A percentile compares a stretch with the other conserved stretches of the same genome.
These are phyloP conservation scores for Solidago caesia DNA, from an alignment of 129 eudicot genomes.

Conservation along the genomic window DNA sequence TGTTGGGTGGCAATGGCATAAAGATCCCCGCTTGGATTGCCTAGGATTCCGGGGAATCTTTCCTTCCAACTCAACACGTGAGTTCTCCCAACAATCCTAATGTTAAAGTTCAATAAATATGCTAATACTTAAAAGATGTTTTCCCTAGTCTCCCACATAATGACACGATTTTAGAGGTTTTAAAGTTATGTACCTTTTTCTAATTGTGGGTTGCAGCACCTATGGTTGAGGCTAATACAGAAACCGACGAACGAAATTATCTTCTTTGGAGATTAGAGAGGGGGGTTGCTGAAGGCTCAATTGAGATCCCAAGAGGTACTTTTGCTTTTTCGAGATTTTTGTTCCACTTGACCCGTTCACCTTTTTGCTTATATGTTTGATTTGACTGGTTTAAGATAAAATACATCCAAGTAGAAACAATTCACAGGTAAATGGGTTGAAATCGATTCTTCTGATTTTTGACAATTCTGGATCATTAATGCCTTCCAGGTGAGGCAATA, in stretches of 20 bases:
- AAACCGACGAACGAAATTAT: constrained; percentile 66
- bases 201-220: constrained; percentile 59
- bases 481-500: constrained; percentile 92
- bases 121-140: background rate
- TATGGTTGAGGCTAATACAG: constrained; percentile 79
- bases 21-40: constrained; percentile 72
- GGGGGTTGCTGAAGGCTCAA: constrained; percentile 96
- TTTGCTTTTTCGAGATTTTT: constrained; percentile 13
- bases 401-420: constrained; percentile 25
- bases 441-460: constrained; percentile 25
- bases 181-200: background rate
- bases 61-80: constrained; percentile 64
- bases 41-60: constrained; percentile 86
- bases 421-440: constrained; percentile 48
- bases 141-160: background rate
- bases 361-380: background rate
- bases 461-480: background rate
- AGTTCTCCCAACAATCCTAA: constrained; percentile 3
- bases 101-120: background rate
- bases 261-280: constrained; percentile 82
- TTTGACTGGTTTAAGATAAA: constrained; percentile 45
- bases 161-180: background rate
- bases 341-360: constrained; percentile 54
- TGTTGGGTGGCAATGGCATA: constrained; percentile 72
- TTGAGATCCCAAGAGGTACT: constrained; percentile 90